phyloP scores from a whole-genome alignment of 2,329 filamentous ascomycete genomes.

The Diaporthe nobilis region DNA sequence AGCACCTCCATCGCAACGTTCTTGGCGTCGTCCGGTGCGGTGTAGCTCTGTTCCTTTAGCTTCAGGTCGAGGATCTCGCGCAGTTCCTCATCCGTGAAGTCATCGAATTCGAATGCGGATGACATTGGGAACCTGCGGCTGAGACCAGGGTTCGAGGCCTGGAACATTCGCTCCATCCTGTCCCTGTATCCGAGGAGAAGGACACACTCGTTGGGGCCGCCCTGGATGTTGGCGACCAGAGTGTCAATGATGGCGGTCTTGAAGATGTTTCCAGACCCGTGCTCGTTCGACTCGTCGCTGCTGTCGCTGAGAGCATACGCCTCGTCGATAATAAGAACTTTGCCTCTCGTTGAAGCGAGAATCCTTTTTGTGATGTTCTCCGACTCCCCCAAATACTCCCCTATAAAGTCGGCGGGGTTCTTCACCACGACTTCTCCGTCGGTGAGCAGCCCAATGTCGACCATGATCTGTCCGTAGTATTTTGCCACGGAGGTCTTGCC shows the following conservation, averaged over 20 bases:
- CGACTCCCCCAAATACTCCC: slow-evolving; percentile 72
- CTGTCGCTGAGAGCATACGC: slow-evolving; percentile 75
- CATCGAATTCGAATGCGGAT: slow-evolving; percentile 77
- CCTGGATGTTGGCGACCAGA: slow-evolving; percentile 80
- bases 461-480: slow-evolving; percentile 78
- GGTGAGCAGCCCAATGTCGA: slow-evolving; percentile 75
- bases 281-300: slow-evolving; percentile 49
- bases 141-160: slow-evolving; percentile 80
- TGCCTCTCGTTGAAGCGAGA: slow-evolving; percentile 74
- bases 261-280: slow-evolving; percentile 53
- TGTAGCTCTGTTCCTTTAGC: slow-evolving; percentile 68
- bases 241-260: slow-evolving; percentile 79
- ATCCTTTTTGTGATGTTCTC: slow-evolving; percentile 81
- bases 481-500: slow-evolving; percentile 84
- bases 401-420: slow-evolving; percentile 81
- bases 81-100: slow-evolving; percentile 74
- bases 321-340: slow-evolving; percentile 85
- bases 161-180: slow-evolving; percentile 79
- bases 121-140: slow-evolving; percentile 74
- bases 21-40: slow-evolving; percentile 65
- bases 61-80: slow-evolving; percentile 73
- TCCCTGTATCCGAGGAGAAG: slow-evolving; percentile 79
- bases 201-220: slow-evolving; percentile 77
- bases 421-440: slow-evolving; percentile 78
- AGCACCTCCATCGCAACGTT: slow-evolving; percentile 71